Conservation (phyloP, 352 stramenopile species). For the Phytophthora sp. region DNA sequence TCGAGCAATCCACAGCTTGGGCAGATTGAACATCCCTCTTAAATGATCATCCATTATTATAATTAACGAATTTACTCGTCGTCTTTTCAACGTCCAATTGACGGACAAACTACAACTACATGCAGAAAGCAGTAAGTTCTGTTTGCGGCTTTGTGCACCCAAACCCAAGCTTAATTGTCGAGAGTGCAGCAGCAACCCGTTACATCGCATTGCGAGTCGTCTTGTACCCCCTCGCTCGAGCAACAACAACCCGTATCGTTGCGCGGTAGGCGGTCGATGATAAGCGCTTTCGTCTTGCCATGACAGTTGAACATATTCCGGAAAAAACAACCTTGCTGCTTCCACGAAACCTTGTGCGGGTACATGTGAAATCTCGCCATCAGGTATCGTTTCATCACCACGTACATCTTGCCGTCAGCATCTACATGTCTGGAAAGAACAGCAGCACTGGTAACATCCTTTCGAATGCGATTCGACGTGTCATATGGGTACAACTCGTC, state of each 20-base stretch:
- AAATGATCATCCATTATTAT: too few species aligned
- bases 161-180: too few species aligned
- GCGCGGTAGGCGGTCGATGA: slow-evolving; percentile 53
- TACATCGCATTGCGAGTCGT: too few species aligned
- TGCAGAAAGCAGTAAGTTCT: too few species aligned
- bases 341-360: slow-evolving; percentile 69
- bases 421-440: slow-evolving; percentile 71
- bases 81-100: too few species aligned
- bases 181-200: too few species aligned
- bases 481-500: slow-evolving; percentile 82
- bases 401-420: slow-evolving; percentile 63
- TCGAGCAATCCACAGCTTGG: too few species aligned
- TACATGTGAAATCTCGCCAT: slow-evolving; percentile 87
- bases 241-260: slow-evolving; percentile 34
- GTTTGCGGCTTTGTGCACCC: too few species aligned
- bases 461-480: slow-evolving; percentile 72
- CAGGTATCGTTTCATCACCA: slow-evolving; percentile 83
- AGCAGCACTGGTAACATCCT: slow-evolving; percentile 75
- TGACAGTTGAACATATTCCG: slow-evolving; percentile 63
- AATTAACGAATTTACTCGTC: too few species aligned
- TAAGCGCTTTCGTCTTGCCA: slow-evolving; percentile 69
- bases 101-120: too few species aligned
- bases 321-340: slow-evolving; percentile 68
- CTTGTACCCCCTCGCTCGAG: slow-evolving; percentile 8
- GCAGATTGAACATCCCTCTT: too few species aligned